Evolutionary conservation across 352 stramenopile genomes (phyloP).

Genomic region (Peronospora farinosa): DNA sequence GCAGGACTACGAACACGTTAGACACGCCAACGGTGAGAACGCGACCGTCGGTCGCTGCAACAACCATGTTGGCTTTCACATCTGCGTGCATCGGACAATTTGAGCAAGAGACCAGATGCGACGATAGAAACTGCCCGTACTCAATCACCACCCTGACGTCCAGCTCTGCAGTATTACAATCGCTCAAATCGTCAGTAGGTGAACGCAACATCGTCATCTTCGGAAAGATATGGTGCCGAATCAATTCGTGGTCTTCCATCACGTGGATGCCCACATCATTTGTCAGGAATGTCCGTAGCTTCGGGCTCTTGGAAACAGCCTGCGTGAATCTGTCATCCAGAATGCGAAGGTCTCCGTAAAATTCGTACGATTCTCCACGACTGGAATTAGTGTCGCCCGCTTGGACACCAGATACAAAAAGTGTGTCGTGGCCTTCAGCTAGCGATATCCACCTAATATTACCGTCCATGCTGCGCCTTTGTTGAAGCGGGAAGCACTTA

Average conservation of each 20-base stretch:
- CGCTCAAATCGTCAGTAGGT: not conserved
- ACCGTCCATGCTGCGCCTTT: conserved; percentile 4
- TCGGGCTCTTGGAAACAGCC: conserved; percentile 19
- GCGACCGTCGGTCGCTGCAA: conserved; percentile 23
- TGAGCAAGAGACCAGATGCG: conserved; percentile 28
- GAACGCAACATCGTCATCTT: conserved; percentile 25
- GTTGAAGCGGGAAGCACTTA: conserved; percentile 61
- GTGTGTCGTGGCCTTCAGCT: conserved; percentile 32
- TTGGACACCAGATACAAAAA: conserved; percentile 20
- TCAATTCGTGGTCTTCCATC: conserved; percentile 67
- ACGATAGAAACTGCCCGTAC: conserved; percentile 33
- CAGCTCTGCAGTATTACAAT: not conserved
- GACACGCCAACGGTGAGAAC: conserved; percentile 10
- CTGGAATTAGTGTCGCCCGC: not conserved
- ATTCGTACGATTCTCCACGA: conserved; percentile 19
- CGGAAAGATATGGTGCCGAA: conserved; percentile 53
- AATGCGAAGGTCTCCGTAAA: conserved; percentile 38
- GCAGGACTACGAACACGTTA: conserved; percentile 30
- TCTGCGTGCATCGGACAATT: conserved; percentile 26
- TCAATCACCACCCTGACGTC: conserved; percentile 16
- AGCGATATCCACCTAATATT: conserved; percentile 39
- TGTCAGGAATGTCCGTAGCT: conserved; percentile 44
- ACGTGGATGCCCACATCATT: conserved; percentile 52
- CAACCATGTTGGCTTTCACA: conserved; percentile 26
- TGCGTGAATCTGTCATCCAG: conserved; percentile 39